Evolutionary conservation across 441 rosid genomes (phyloP), one percentile per base, ranked within the genome.

Genomic region (Pelargonium myrrhifolium): DNA sequence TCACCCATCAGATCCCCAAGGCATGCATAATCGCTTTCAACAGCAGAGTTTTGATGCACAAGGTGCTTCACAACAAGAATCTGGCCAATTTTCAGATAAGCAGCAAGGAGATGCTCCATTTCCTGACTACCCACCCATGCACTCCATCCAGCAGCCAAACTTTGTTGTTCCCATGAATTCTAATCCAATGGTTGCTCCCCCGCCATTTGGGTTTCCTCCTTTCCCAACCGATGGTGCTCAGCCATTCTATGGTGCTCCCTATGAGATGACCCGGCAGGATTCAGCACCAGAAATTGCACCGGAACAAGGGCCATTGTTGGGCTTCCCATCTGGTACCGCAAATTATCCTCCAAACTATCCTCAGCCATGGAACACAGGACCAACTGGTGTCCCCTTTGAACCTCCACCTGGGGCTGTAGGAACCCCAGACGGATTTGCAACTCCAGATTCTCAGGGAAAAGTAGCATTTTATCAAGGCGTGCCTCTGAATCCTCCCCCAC

Each of bases 251-350:
- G 77, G 79, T 64, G 75, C 84, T 21, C 84, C 87, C 10, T 90
- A 81, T 65, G 96, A 89, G 67, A 79, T 80, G 81, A 72, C 69
- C 8, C 68, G 84, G 60, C 80, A 79, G 40, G 85, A 79, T 73
- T 65, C 86, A 64, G 76, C 78, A 45, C 65, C 82, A 61, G 96
- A 89, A 71, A 77, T 61, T 65, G 92, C 90, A 60, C 74, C 80
- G 3, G 93, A 87, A 65, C 96, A 86, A 74, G 92, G 90, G 9
- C 86, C 96, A 15, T 71, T 88, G 71, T 71, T 85, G 69, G 93
- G 96, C 65, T 89, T 82, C 72, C 92, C 87, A 49, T 84, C 89
- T 61, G 77, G 87, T 45, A 83, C 87, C 59, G 65, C 78, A 45
- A 80, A 83, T 35, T 35, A 6, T 35, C 39, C 39, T 35, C 7